A percentile compares a stretch with the other conserved stretches of the same genome.
These are phyloP conservation scores for Russula abietina DNA, from an alignment of 768 basidiomycete genomes.

Conservation along the genomic window DNA sequence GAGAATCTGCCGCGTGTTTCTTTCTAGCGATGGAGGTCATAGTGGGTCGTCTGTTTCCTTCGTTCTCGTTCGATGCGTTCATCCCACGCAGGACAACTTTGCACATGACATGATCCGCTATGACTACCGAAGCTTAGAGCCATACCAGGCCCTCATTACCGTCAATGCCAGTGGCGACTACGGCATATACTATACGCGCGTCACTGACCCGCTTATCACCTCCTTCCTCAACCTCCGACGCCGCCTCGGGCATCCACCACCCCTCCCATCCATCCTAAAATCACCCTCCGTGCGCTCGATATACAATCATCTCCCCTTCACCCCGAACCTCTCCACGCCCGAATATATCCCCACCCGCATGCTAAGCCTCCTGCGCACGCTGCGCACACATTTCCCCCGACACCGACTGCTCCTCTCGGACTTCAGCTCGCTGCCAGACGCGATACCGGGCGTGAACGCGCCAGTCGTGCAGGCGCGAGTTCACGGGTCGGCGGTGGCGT, in stretches of 20 bases:
- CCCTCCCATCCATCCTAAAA: conserved; percentile 51
- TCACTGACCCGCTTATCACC: conserved; percentile 78
- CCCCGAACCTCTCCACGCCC: conserved; percentile 78
- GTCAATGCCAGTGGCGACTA: conserved; percentile 80
- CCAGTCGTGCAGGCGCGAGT: conserved; percentile 96
- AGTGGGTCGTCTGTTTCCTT: conserved; percentile 43
- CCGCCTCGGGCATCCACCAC: conserved; percentile 50
- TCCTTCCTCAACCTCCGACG: conserved; percentile 69
- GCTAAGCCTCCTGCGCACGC: conserved; percentile 72
- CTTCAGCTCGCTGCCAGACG: conserved; percentile 82
- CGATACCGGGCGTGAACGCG: conserved; percentile 67
- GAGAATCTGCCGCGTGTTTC: conserved; percentile 80
- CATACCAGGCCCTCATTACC: conserved; percentile 77
- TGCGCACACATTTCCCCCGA: conserved; percentile 79
- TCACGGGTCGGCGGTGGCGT: conserved; percentile 79
- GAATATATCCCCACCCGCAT: conserved; percentile 94
- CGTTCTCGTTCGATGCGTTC: neutral
- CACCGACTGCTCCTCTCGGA: conserved; percentile 94
- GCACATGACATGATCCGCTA: conserved; percentile 94
- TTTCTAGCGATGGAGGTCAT: conserved; percentile 94
- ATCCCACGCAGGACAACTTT: conserved; percentile 73
- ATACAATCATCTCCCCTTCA: conserved; percentile 75
- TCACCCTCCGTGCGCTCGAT: conserved; percentile 54
- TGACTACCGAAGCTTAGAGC: conserved; percentile 68
- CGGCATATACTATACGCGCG: conserved; percentile 70